Evolutionary conservation across 2,329 filamentous ascomycete genomes (phyloP), one percentile per base, ranked within the genome.

Genomic region (Cryoendolithus antarcticus): DNA sequence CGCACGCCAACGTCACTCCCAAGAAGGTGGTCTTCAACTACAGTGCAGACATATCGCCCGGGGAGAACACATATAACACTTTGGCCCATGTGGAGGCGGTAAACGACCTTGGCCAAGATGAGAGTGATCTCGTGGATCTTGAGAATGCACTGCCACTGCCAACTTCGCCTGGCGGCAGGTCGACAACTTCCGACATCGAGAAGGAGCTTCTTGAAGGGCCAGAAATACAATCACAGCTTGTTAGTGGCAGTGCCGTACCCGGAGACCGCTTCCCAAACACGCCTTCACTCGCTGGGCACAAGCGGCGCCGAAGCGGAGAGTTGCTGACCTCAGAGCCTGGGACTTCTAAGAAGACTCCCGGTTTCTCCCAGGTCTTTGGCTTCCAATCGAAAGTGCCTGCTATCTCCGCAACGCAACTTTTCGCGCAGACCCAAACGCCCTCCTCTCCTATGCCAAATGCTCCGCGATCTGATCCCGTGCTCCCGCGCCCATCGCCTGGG

Each of bases 381-480:
- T 48, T 52, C 28, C 52, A 46, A n/a, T 50, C 55, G 5, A 55
- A 56, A 11, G 54, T 44, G n/a, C 48, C 50, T 32, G 36, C 46
- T 2, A 56, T 69, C 52, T 65, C 61, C 29, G 55, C 64, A 19
- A 67, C 64, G 6, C 66, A 70, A 41, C 53, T 62, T 9, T 69
- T 67, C 47, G 56, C 62, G 36, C 59, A 62, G 19, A 68, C 64
- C 1, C 66, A 67, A 44, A 62, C 60, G 13, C 56, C 55, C 11
- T 67, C 66, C 0, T 68, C 66, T 15, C 65, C 65, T 11, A 46
- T 57, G 3, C 48, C 55, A 11, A 60, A 60, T 40, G 53, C 44
- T 2, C 48, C 50, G 3, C 54, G 49, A n/a, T 67, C 65, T 10
- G 65, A 69, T 44, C 57, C 62, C 1, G 50, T 67, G 11, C 58